phyloP scores from a whole-genome alignment of 176 grass and related monocot species.

The Eragrostis nindensis region DNA sequence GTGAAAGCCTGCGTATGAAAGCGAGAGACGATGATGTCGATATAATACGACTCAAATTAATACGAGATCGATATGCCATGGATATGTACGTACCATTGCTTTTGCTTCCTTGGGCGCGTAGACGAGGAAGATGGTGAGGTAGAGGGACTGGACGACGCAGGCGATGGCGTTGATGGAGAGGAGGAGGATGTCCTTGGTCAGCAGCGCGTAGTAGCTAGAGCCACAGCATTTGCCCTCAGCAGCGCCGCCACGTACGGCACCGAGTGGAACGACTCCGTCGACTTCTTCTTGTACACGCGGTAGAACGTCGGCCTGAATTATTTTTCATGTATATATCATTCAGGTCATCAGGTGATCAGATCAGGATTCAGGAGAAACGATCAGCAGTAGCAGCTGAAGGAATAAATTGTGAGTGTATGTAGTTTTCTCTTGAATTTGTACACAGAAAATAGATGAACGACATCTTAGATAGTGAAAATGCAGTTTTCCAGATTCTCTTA shows the following conservation, averaged over 20 bases:
- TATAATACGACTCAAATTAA: too few relatives aligned
- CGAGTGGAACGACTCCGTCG: constrained; percentile 86
- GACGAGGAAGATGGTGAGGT: constrained; percentile 66
- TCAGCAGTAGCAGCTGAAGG: too few relatives aligned
- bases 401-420: too few relatives aligned
- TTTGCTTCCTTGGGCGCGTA: constrained; percentile 64
- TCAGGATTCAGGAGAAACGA: neutral
- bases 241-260: constrained; percentile 75
- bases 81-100: too few relatives aligned
- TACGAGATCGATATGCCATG: too few relatives aligned
- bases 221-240: constrained; percentile 92
- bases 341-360: neutral
- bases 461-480: too few relatives aligned
- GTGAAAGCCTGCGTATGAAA: constrained; percentile 48
- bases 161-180: constrained; percentile 75
- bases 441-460: too few relatives aligned
- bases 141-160: constrained; percentile 61
- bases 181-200: constrained; percentile 59
- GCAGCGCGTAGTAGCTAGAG: constrained; percentile 79
- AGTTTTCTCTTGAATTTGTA: too few relatives aligned
- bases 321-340: neutral
- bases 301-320: constrained; percentile 72
- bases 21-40: too few relatives aligned
- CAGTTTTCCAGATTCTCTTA: too few relatives aligned
- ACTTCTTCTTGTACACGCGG: constrained; percentile 86